Conservation (phyloP, 2,329 filamentous ascomycete genomes). For the Verticillium isaacii region DNA sequence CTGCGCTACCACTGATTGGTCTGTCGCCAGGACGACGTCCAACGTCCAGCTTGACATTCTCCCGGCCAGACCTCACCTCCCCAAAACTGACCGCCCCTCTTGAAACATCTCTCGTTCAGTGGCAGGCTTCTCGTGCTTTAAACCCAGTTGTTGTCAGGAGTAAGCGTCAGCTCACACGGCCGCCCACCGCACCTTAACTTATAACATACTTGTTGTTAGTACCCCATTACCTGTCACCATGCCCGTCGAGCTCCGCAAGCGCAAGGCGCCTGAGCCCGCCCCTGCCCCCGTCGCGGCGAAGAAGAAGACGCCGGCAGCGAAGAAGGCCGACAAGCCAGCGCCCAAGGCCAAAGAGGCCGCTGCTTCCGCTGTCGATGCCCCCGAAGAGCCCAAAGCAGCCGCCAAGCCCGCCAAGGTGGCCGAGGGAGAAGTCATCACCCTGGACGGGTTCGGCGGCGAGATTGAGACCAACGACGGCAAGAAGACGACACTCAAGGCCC, state of each 20-base stretch:
- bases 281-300: slow-evolving; percentile 31
- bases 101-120: not conserved
- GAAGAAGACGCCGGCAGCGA: slow-evolving; percentile 23
- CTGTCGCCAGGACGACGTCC: not conserved
- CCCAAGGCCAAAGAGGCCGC: slow-evolving; percentile 26
- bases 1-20: not conserved
- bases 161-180: not conserved
- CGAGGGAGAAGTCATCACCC: slow-evolving; percentile 50
- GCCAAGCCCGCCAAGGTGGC: slow-evolving; percentile 36
- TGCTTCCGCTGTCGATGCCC: slow-evolving; percentile 16
- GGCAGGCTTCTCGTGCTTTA: not conserved
- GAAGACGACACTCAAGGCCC: slow-evolving; percentile 72
- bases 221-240: slow-evolving; percentile 28
- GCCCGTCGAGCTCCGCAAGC: slow-evolving; percentile 57
- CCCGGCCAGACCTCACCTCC: not conserved
- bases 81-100: not conserved
- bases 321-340: slow-evolving; percentile 18
- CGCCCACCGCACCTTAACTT: not conserved
- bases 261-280: slow-evolving; percentile 49
- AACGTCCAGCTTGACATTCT: not conserved
- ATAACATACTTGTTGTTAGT: not conserved
- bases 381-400: slow-evolving; percentile 14
- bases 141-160: not conserved
- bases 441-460: slow-evolving; percentile 62
- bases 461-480: slow-evolving; percentile 81